These are phyloP conservation scores for Sarcodon sp. DNA, from an alignment of 768 basidiomycete species.

Conservation along the genomic window DNA sequence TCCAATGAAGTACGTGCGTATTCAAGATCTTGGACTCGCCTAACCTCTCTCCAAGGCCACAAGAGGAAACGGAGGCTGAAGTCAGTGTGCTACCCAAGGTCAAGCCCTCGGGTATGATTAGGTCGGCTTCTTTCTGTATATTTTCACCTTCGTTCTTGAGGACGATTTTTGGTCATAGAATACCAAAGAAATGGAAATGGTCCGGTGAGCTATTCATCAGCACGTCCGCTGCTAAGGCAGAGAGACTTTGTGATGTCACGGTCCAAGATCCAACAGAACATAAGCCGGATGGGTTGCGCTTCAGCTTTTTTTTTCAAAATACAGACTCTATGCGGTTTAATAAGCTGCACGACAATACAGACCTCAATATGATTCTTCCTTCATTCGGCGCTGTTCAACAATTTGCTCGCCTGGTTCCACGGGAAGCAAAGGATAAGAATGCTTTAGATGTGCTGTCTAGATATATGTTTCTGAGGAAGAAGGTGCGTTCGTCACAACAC, in stretches of 20 bases:
- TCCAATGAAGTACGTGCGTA: conserved; percentile 11
- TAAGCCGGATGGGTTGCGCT: conserved; percentile 26
- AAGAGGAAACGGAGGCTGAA: too few species aligned
- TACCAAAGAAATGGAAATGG: conserved; percentile 56
- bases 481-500: neutral
- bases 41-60: too few species aligned
- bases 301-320: conserved; percentile 32
- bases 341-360: conserved; percentile 34
- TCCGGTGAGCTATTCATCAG: conserved; percentile 37
- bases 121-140: neutral
- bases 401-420: conserved; percentile 34
- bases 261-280: conserved; percentile 33
- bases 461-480: neutral
- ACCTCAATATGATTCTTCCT: conserved; percentile 31
- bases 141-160: neutral
- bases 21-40: too few species aligned
- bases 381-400: conserved; percentile 40
- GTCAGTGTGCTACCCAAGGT: neutral
- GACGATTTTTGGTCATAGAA: conserved; percentile 19
- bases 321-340: conserved; percentile 28
- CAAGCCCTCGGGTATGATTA: neutral
- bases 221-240: conserved; percentile 19
- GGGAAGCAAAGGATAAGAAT: conserved; percentile 23
- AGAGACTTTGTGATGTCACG: conserved; percentile 34
- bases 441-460: conserved; percentile 17